Percentiles rank a stretch among this genome's conserved stretches.
Conservation (phyloP, 352 stramenopile genomes). For the Pelagophyceae sp. region DNA sequence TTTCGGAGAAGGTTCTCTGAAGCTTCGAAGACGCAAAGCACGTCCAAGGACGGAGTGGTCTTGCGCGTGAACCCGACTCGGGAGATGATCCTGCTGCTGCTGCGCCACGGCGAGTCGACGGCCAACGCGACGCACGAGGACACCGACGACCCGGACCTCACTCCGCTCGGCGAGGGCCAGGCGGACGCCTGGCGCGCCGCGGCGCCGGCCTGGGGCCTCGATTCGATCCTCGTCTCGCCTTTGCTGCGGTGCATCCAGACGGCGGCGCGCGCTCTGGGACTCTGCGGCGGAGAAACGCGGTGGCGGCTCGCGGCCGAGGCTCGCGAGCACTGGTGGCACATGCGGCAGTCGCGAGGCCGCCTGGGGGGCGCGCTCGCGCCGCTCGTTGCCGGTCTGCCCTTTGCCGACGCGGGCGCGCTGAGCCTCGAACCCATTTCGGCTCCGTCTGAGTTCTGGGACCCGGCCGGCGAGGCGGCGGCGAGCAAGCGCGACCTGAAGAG, state of each 20-base stretch:
- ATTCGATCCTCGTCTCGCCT: not conserved
- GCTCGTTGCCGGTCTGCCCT: not conserved
- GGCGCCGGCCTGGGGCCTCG: not conserved
- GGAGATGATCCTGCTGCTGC: not conserved
- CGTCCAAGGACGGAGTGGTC: too few species aligned
- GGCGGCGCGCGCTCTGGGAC: not conserved
- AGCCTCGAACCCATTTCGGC: not conserved
- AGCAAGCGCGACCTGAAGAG: not conserved
- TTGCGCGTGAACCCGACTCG: too few species aligned
- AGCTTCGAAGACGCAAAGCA: too few species aligned
- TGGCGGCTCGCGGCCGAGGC: not conserved
- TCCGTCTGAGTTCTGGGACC: slow-evolving; percentile 6
- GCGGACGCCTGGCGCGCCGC: not conserved
- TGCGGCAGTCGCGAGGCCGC: not conserved
- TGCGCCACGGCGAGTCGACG: slow-evolving; percentile 4
- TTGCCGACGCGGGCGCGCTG: not conserved
- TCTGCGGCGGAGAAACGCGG: not conserved
- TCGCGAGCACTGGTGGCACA: slow-evolving; percentile 1
- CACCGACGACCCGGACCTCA: not conserved
- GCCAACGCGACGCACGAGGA: not conserved
- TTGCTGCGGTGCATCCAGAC: not conserved
- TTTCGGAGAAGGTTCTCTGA: too few species aligned
- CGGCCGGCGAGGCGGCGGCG: not conserved
- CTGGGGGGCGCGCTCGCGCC: not conserved
- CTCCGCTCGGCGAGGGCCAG: not conserved